These are phyloP conservation scores for Sphaerulina musiva DNA, from an alignment of 2,329 filamentous ascomycete genomes.

Conservation along the genomic window DNA sequence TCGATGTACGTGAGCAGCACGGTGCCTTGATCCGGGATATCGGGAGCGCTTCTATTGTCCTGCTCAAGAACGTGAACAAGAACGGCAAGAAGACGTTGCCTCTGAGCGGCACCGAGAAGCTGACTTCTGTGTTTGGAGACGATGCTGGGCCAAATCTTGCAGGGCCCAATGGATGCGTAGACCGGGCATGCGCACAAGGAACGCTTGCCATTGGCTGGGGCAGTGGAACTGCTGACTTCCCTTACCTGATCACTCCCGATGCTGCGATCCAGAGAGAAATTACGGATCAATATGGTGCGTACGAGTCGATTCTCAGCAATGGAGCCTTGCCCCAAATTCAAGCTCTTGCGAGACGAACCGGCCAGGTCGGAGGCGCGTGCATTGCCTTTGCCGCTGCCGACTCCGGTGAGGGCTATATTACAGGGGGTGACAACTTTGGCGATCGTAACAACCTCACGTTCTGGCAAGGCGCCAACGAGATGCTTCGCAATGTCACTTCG, in stretches of 20 bases:
- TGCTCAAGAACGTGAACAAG: constrained; percentile 54
- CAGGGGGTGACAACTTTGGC: constrained; percentile 72
- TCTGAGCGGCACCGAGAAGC: constrained; percentile 58
- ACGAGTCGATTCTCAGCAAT: constrained; percentile 55
- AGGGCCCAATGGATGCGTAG: constrained; percentile 71
- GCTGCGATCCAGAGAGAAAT: constrained; percentile 63
- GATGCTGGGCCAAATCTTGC: constrained; percentile 68
- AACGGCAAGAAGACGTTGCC: constrained; percentile 52
- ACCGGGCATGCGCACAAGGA: constrained; percentile 57
- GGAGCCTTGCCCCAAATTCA: constrained; percentile 48
- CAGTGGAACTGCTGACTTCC: constrained; percentile 44
- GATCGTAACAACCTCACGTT: constrained; percentile 72
- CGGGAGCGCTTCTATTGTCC: constrained; percentile 68
- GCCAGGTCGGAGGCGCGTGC: constrained; percentile 40
- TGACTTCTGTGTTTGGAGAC: constrained; percentile 70
- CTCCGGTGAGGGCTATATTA: constrained; percentile 78
- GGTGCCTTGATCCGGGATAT: constrained; percentile 64
- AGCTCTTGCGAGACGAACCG: constrained; percentile 49
- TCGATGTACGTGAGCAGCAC: constrained; percentile 77
- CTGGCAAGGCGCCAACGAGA: constrained; percentile 22
- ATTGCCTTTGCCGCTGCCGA: constrained; percentile 87
- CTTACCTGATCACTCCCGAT: constrained; percentile 39
- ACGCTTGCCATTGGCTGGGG: constrained; percentile 63
- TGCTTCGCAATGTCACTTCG: constrained; percentile 27
- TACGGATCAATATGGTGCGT: constrained; percentile 55